Evolutionary conservation across 2,329 filamentous ascomycete genomes (phyloP).

Genomic region (Fusarium coffeatum): DNA sequence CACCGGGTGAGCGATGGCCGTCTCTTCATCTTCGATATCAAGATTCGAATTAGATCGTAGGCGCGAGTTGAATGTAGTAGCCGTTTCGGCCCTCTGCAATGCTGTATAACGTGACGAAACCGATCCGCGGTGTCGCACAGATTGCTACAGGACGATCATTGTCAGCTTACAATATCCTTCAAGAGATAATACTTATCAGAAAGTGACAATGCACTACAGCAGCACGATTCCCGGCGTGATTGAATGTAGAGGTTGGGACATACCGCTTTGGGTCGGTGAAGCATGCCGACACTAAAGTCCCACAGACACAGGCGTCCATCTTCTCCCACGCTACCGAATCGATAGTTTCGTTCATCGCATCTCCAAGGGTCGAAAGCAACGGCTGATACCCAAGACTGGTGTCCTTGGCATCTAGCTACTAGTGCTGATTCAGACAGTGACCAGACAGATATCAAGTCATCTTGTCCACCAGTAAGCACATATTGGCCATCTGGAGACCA

Average conservation of each 20-base stretch:
- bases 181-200: not conserved
- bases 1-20: slow-evolving; percentile 78
- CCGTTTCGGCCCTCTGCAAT: slow-evolving; percentile 70
- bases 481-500: slow-evolving; percentile 99
- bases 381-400: slow-evolving; percentile 93
- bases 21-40: slow-evolving; percentile 66
- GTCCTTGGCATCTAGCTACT: slow-evolving; percentile 91
- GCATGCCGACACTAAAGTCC: slow-evolving; percentile 98
- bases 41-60: slow-evolving; percentile 78
- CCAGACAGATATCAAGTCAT: slow-evolving; percentile 97
- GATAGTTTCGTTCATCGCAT: slow-evolving; percentile 94
- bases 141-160: slow-evolving; percentile 30
- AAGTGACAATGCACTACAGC: not conserved
- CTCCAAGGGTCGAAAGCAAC: slow-evolving; percentile 98
- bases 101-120: slow-evolving; percentile 62
- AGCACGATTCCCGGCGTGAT: not conserved
- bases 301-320: slow-evolving; percentile 91
- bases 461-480: slow-evolving; percentile 92
- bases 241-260: slow-evolving; percentile 51
- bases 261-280: slow-evolving; percentile 88
- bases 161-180: slow-evolving; percentile 27
- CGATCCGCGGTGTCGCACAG: slow-evolving; percentile 60
- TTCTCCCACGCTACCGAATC: slow-evolving; percentile 95
- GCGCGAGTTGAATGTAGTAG: slow-evolving; percentile 67
- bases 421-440: slow-evolving; percentile 84